Evolutionary conservation across 345 rosid genomes (phyloP), one percentile per base, ranked within the genome.

Genomic region (Corymbia maculata): DNA sequence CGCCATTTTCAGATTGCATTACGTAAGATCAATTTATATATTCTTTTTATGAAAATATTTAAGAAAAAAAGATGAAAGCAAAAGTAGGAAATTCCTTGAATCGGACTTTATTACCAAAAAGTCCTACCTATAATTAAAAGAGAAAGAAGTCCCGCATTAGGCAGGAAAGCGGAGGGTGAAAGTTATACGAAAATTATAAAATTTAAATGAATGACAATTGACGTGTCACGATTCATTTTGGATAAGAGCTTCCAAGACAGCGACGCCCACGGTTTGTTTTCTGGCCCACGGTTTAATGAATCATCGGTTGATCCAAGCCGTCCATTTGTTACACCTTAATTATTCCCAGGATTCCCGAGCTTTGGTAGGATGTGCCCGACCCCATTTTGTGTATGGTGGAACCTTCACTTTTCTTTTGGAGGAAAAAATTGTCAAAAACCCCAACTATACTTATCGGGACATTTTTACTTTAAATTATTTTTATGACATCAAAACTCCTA

Each of bases 251-350:
- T 21, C 7, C 13, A 6, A 26, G 57, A 22, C 13, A 26, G 45
- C 1, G 64, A 9, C 88, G 93, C 92, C 92, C 92, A 45, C 12
- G 50, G 92, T 88, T 90, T 86, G 45, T 89, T n/a, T 3, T 19
- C 3, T 21, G 59, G 88, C 91, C 90, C 90, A 42, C 50, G 88
- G 91, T 86, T 90, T 84, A 24, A 0, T 4, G 82, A 75, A 42
- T 42, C 26, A 42, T 42, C 5, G 49, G 47, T 75, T 9, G 82
- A 36, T 70, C 26, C 26, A 9, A 36, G 82, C 82, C 82, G 47
- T 70, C 47, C 4, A 42, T 75, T 16, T 6, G 44, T 36, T 16
- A 8, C 15, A 30, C 79, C 22, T 68, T 68, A 2, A 32, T 9
- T 10, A 9, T 36, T 75, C 8, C 1, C 2, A 32, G 11, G 28